These are phyloP conservation scores for Colletotrichum chrysophilum DNA, from an alignment of 2,329 filamentous ascomycete species.

Conservation along the genomic window DNA sequence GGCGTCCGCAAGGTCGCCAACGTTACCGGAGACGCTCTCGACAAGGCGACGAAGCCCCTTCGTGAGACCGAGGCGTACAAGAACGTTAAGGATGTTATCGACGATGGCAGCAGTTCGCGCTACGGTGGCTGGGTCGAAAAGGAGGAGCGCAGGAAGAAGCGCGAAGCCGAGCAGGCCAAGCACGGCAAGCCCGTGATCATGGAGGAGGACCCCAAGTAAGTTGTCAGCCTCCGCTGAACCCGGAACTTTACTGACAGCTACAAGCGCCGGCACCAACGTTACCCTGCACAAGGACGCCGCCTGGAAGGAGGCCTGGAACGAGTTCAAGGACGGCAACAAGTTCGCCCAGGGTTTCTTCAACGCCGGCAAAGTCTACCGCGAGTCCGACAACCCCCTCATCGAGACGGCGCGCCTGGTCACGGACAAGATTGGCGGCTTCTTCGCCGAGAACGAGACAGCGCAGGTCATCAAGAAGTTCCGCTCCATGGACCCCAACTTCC, in stretches of 20 bases:
- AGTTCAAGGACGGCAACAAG: slow-evolving; percentile 89
- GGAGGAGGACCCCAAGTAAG: slow-evolving; percentile 89
- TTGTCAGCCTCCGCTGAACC: slow-evolving; percentile 18
- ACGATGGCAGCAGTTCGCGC: slow-evolving; percentile 93
- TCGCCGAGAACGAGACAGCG: slow-evolving; percentile 97
- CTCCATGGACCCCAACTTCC: slow-evolving; percentile 92
- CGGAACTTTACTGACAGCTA: slow-evolving; percentile 34
- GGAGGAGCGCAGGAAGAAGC: slow-evolving; percentile 83
- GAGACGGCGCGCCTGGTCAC: slow-evolving; percentile 93
- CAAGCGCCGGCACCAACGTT: slow-evolving; percentile 89
- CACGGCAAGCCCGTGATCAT: slow-evolving; percentile 59
- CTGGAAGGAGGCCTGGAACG: slow-evolving; percentile 98
- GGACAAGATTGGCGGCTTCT: slow-evolving; percentile 92
- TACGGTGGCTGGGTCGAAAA: slow-evolving; percentile 98
- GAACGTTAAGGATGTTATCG: slow-evolving; percentile 92
- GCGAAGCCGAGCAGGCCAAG: slow-evolving; percentile 72
- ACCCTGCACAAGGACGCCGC: slow-evolving; percentile 96
- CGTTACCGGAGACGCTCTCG: slow-evolving; percentile 83
- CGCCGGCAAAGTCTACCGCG: slow-evolving; percentile 87
- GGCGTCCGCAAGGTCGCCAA: slow-evolving; percentile 86
- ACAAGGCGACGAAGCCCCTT: slow-evolving; percentile 94
- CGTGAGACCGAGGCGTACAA: slow-evolving; percentile 95
- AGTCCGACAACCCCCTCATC: slow-evolving; percentile 96
- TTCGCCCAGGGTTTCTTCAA: slow-evolving; percentile 88
- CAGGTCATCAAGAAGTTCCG: slow-evolving; percentile 98